These are phyloP conservation scores for Saitoella complicata DNA, from an alignment of 805 yeast genomes.

Conservation along the genomic window DNA sequence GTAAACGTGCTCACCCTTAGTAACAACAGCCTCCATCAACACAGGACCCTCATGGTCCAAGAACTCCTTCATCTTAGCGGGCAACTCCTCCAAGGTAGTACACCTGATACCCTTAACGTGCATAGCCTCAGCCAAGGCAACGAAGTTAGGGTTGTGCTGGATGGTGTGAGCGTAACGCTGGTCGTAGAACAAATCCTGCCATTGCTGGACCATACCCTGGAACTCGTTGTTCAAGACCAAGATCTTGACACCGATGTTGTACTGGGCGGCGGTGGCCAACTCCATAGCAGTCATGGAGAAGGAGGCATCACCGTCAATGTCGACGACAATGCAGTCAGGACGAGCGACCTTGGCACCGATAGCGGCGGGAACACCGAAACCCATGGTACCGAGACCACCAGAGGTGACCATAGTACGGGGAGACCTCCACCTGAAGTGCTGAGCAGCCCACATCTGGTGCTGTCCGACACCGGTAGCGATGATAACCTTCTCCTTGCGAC, in stretches of 20 bases:
- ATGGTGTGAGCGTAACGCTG: conserved; percentile 97
- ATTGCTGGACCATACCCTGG: conserved; percentile 99
- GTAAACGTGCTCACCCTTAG: conserved; percentile 82
- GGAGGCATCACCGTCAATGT: conserved; percentile 98
- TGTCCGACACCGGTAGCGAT: conserved; percentile 98
- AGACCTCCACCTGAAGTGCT: conserved; percentile 81
- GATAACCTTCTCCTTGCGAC: conserved; percentile 53
- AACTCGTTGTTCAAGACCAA: conserved; percentile 90
- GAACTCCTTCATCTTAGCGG: conserved; percentile 45
- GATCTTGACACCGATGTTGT: conserved; percentile 76
- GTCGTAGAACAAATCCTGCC: conserved; percentile 96
- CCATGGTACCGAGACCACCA: conserved; percentile 99
- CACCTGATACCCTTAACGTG: conserved; percentile 72
- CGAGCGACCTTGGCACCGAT: conserved; percentile 95
- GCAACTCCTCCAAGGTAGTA: conserved; percentile 48
- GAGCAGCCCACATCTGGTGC: conserved; percentile 99
- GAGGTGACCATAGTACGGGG: conserved; percentile 95
- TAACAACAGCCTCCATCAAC: conserved; percentile 77
- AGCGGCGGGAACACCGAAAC: conserved; percentile 92
- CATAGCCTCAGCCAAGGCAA: conserved; percentile 89
- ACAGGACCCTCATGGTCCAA: conserved; percentile 67
- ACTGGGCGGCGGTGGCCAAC: conserved; percentile 87
- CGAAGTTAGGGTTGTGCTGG: conserved; percentile 85
- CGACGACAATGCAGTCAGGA: conserved; percentile 90
- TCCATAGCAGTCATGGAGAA: conserved; percentile 95